These are phyloP conservation scores for Macrophomina tecta DNA, from an alignment of 2,329 filamentous ascomycete genomes.

Conservation along the genomic window DNA sequence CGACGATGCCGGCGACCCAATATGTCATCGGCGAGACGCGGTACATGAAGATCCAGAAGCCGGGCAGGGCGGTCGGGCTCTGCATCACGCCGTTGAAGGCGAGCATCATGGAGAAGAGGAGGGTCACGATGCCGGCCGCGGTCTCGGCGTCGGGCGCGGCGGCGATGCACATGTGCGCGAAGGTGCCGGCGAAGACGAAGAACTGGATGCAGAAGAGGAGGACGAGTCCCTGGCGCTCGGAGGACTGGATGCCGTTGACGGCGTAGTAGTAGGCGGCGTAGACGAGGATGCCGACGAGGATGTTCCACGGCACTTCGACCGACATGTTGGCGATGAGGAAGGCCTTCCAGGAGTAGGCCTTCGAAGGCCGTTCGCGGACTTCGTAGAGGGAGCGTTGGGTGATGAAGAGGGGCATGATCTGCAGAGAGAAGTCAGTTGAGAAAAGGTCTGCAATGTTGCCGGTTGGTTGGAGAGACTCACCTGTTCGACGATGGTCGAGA, in stretches of 20 bases:
- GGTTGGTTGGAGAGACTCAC: constrained; percentile 32
- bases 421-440: neutral
- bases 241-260: constrained; percentile 46
- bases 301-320: constrained; percentile 73
- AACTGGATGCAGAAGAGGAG: constrained; percentile 70
- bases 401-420: constrained; percentile 66
- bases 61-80: constrained; percentile 62
- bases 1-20: constrained; percentile 53
- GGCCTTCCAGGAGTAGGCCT: constrained; percentile 76
- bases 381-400: constrained; percentile 66
- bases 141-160: constrained; percentile 73
- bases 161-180: constrained; percentile 75
- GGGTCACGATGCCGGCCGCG: constrained; percentile 66
- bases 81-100: constrained; percentile 71
- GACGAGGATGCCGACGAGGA: constrained; percentile 66
- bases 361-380: constrained; percentile 66
- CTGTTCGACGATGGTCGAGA: constrained; percentile 58
- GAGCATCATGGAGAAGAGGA: constrained; percentile 64
- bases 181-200: constrained; percentile 73
- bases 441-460: neutral
- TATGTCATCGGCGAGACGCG: constrained; percentile 71
- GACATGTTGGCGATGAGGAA: constrained; percentile 75
- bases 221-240: constrained; percentile 67
- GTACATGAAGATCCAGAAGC: constrained; percentile 83
- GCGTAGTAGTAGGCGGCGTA: constrained; percentile 72